Base-by-base conservation (phyloP, 2,329 filamentous ascomycete species). In the Colletotrichum lini region DNA sequence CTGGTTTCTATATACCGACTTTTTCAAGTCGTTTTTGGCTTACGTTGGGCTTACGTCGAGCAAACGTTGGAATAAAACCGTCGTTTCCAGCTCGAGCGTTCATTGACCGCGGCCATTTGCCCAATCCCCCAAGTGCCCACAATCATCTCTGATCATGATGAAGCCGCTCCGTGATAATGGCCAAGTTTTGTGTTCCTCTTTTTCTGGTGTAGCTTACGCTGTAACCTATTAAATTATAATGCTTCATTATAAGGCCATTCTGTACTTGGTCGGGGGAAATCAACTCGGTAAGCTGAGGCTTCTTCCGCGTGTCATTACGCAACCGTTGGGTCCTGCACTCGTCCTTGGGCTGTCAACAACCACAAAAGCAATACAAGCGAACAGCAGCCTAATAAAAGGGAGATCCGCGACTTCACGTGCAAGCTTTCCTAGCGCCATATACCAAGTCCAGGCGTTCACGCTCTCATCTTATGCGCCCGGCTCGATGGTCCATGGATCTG, bases 381-480 rank as follows among this genome's bases (percentile, higher is more conserved):
- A 23, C 6, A 30, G 30, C 40, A 12, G 18, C 50, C 44, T 30
- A 16, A 7, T 4, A 21, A 44, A 15, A 60, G 45, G 45, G 47
- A 53, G 21, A 18, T 16, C 16, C 47, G 49, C 45, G 30, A n/a
- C 54, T 0, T 4, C 1, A 26, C 13, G 9, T 40, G 38, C 26
- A 47, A 15, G 2, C 52, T 18, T 7, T 7, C 26, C 45, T 66
- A 47, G 62, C 21, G 40, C 47, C 35, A 30, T 30, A 15, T 3
- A 30, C 42, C 30, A 10, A 5, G 49, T 23, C 42, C 18, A 40
- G 30, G 13, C 42, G n/a, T 35, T 21, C n/a, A 6, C 3, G 8
- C 49, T 15, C 35, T 23, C 26, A 26, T 56, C 18, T 42, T 23
- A 21, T 60, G 30, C 63, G n/a, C 26, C 54, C 56, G 67, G 67